Conservation (phyloP, 768 basidiomycete species). For the Boletales sp. region DNA sequence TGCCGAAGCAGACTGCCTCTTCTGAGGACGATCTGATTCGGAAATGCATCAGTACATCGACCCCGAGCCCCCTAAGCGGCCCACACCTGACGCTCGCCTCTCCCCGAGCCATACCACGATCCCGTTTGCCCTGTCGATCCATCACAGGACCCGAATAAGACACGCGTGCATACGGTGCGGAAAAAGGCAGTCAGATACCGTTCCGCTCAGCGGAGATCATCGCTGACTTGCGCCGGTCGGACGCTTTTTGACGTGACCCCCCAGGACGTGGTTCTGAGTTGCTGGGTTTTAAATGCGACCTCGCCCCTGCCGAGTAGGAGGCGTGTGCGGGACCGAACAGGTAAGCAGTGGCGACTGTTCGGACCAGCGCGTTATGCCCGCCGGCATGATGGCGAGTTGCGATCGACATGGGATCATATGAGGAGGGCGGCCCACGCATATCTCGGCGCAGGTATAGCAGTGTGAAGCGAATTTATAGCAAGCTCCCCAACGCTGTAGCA, state of each 20-base stretch:
- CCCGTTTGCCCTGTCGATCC: no score
- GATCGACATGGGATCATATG: not conserved
- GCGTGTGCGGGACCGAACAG: not conserved
- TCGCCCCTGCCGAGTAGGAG: not conserved
- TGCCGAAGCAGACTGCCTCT: no score
- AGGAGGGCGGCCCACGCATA: not conserved
- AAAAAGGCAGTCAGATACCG: conserved; percentile 4
- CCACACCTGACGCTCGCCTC: no score
- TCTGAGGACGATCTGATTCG: no score
- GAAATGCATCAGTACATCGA: no score
- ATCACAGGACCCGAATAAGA: no score
- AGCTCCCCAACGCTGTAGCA: no score
- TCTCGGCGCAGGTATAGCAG: not conserved
- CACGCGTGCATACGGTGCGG: no score
- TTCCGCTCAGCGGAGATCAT: conserved; percentile 11
- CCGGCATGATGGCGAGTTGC: not conserved
- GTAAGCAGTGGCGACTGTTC: conserved; percentile 1
- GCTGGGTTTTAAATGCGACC: conserved; percentile 1
- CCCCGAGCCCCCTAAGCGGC: no score
- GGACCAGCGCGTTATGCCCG: not conserved
- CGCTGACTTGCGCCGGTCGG: not conserved
- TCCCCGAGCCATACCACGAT: no score
- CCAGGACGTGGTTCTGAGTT: not conserved
- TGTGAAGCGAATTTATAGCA: no score
- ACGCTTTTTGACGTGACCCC: not conserved